Base-by-base conservation (phyloP, 2,329 filamentous ascomycete species). In the Sclerotinia glacialis region DNA sequence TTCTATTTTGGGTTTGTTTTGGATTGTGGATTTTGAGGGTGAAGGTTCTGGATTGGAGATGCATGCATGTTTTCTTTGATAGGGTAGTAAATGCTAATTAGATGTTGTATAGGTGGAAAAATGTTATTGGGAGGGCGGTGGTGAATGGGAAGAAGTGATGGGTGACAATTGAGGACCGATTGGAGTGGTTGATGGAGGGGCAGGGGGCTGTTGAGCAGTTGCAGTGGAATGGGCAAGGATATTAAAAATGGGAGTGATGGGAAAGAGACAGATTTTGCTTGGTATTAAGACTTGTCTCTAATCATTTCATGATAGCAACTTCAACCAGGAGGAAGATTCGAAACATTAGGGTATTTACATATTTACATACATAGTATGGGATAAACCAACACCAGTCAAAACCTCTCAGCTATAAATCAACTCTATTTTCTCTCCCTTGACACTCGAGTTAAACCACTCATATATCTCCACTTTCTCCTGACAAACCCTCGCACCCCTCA, bases 391-490 rank as follows among this genome's bases (percentile, higher is more conserved):
- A 40, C 37, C 12, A 16, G 1, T 40, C 12, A 40, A 40, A 40
- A 59, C 23, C 5, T 67, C 66, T 34, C 70, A 61, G 5, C 11
- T 66, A 72, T 72, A 76, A n/a, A 71, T 60, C 12, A 76, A 54
- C 44, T 82, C 80, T 26, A 85, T 81, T 71, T 76, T 79, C 68
- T 81, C 81, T 0, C 80, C 82, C 49, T 80, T 79, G 1, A 85
- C 79, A 69, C 79, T 81, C 1, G 79, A 80, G 70, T 85, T 85
- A 69, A 86, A 85, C 83, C 83, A 85, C 71, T 86, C 81, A 37
- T 78, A 74, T n/a, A 84, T 82, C 72, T 82, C 78, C 14, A 85
- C 78, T 64, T 78, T 74, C 1, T 79, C 75, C 26, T 78, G 72
- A 1, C 80, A 74, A 2, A 75, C 71, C 55, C 67, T 79, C 2